Evolutionary conservation across 805 yeast species (phyloP).

Genomic region (Sugiyamaella smithiae): DNA sequence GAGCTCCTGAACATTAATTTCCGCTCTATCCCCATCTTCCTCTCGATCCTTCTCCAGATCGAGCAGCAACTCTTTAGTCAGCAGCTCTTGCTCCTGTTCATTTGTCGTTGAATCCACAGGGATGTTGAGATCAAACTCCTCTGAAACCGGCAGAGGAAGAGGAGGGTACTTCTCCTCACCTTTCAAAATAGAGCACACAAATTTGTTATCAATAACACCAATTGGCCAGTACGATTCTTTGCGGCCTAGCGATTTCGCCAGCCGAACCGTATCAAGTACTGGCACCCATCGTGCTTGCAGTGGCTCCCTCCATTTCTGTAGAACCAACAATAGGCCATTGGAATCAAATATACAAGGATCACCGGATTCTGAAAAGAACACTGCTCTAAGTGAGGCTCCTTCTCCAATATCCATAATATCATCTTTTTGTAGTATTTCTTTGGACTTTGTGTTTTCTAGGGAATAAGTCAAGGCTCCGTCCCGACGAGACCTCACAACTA

Average conservation of each 20-base stretch:
- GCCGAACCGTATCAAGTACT: conserved; percentile 55
- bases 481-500: conserved; percentile 46
- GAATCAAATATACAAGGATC: conserved; percentile 88
- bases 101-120: conserved; percentile 47
- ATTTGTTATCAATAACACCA: conserved; percentile 66
- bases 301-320: conserved; percentile 75
- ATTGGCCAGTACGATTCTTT: conserved; percentile 83
- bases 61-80: conserved; percentile 27
- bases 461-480: conserved; percentile 44
- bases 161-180: conserved; percentile 66
- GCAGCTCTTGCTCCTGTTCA: conserved; percentile 25
- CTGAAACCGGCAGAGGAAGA: conserved; percentile 80
- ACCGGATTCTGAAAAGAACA: conserved; percentile 84
- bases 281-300: conserved; percentile 87
- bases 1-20: conserved; percentile 49
- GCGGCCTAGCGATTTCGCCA: conserved; percentile 45
- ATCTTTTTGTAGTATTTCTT: conserved; percentile 36
- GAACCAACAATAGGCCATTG: conserved; percentile 66
- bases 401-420: conserved; percentile 37
- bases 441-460: conserved; percentile 45
- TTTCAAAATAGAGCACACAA: conserved; percentile 72
- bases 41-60: conserved; percentile 28
- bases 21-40: conserved; percentile 32
- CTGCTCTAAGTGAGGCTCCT: conserved; percentile 47
- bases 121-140: conserved; percentile 67